Percentiles rank a stretch among this genome's conserved stretches.
phyloP scores from a whole-genome alignment of 441 rosid species.

The Erodium texanum region DNA sequence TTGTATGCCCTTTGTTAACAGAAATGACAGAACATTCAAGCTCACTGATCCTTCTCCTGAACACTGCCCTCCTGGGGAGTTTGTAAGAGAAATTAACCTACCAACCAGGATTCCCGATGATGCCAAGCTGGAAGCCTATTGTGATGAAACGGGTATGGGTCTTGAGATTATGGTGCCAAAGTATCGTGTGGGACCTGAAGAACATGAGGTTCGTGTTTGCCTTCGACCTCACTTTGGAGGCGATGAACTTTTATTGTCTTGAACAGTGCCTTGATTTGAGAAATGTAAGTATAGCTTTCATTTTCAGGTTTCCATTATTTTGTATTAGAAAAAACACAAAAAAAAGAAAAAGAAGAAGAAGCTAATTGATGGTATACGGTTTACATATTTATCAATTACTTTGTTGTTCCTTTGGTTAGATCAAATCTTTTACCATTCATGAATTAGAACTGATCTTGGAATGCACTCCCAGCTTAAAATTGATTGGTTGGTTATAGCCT shows the following conservation, averaged over 20 bases:
- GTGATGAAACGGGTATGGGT: constrained; percentile 49
- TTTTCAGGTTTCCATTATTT: constrained; percentile 24
- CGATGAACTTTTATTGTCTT: constrained; percentile 53
- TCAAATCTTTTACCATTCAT: not conserved
- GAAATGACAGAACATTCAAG: constrained; percentile 52
- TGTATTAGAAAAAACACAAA: constrained; percentile 17
- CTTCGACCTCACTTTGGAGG: constrained; percentile 53
- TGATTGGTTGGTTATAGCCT: not conserved
- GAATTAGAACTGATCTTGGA: constrained; percentile 1
- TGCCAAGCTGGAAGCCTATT: constrained; percentile 59
- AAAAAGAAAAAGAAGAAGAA: constrained; percentile 5
- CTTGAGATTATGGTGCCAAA: constrained; percentile 41
- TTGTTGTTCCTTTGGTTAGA: not conserved
- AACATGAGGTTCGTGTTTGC: constrained; percentile 63
- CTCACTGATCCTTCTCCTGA: constrained; percentile 52
- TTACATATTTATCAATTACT: not conserved
- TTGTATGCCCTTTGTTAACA: constrained; percentile 41
- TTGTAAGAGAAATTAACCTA: constrained; percentile 52
- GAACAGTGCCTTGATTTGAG: constrained; percentile 18
- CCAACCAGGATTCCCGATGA: constrained; percentile 61
- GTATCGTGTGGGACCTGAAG: constrained; percentile 46
- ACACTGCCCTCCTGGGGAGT: constrained; percentile 68
- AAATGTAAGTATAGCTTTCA: constrained; percentile 20
- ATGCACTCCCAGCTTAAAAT: not conserved
- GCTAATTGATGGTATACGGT: not conserved